Percentiles rank a stretch among this genome's conserved stretches.
phyloP scores from a whole-genome alignment of 371 early-diverging fungal species.

The Saksenaea oblongispora region DNA sequence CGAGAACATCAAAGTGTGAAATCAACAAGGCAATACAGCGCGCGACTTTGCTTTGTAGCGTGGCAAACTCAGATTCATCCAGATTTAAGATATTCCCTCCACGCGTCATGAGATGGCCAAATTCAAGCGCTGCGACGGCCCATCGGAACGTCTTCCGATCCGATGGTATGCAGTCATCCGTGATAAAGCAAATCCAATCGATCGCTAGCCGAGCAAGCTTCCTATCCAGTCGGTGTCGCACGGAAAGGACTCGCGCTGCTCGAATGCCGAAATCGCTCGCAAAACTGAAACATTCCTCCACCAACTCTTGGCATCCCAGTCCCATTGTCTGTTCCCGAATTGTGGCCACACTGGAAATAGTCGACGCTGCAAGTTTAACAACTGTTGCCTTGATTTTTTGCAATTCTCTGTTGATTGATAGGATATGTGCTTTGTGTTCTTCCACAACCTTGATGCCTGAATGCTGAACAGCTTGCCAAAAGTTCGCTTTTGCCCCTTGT shows the following conservation, averaged over 20 bases:
- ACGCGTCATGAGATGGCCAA: conserved; percentile 79
- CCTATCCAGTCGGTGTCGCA: conserved; percentile 55
- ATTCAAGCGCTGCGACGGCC: conserved; percentile 86
- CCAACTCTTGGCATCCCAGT: conserved; percentile 68
- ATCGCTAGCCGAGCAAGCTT: conserved; percentile 73
- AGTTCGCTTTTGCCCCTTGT: conserved; percentile 47
- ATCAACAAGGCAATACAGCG: conserved; percentile 82
- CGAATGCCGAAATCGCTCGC: conserved; percentile 78
- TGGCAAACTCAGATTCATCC: conserved; percentile 69
- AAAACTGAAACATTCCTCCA: conserved; percentile 86
- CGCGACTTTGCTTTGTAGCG: conserved; percentile 71
- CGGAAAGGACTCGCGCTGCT: conserved; percentile 66
- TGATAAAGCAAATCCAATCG: conserved; percentile 86
- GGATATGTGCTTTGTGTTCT: conserved; percentile 63
- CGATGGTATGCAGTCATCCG: conserved; percentile 75
- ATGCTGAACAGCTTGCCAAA: conserved; percentile 52
- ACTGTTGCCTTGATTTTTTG: conserved; percentile 65
- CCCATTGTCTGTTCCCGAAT: conserved; percentile 59
- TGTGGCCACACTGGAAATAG: conserved; percentile 55
- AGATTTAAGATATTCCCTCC: conserved; percentile 72
- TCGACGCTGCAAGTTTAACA: conserved; percentile 59
- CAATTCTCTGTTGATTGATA: conserved; percentile 58
- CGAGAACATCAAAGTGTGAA: conserved; percentile 79
- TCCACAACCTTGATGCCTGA: conserved; percentile 53
- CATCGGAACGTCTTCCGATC: conserved; percentile 87